Percentiles rank a stretch among this genome's conserved stretches.
phyloP scores from a whole-genome alignment of 2,329 filamentous ascomycete species.

The Botrytis byssoidea region DNA sequence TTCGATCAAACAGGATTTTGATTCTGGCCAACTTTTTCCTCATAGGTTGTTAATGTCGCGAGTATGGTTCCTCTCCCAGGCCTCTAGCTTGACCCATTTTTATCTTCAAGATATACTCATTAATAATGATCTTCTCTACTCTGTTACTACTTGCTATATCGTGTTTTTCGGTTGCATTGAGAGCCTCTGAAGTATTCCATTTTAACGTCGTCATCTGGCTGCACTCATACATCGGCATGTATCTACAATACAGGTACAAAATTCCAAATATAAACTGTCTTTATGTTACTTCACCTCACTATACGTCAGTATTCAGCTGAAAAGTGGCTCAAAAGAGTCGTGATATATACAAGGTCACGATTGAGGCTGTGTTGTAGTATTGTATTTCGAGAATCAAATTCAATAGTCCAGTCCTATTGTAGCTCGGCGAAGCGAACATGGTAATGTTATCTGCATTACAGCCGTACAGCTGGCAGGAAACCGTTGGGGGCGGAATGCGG shows the following conservation, averaged over 20 bases:
- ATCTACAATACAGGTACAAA: neutral
- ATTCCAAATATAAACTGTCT: slow-evolving; percentile 1
- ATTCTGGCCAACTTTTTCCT: neutral
- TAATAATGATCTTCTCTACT: neutral
- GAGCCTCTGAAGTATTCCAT: neutral
- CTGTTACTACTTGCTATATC: neutral
- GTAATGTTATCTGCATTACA: slow-evolving; percentile 3
- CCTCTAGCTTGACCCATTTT: neutral
- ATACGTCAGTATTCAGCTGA: slow-evolving; percentile 11
- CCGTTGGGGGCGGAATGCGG: slow-evolving; percentile 17
- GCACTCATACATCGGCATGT: neutral
- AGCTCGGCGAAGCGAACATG: slow-evolving; percentile 3
- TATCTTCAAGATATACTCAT: neutral
- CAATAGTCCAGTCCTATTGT: slow-evolving; percentile 10
- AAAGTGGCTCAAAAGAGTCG: neutral
- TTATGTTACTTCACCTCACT: neutral
- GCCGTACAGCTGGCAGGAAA: slow-evolving; percentile 4
- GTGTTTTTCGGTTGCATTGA: neutral
- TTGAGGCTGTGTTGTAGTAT: slow-evolving; percentile 20
- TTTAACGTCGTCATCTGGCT: neutral
- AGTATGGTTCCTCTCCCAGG: neutral
- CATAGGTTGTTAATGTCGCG: neutral
- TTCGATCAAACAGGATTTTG: neutral
- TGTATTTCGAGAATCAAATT: slow-evolving; percentile 5
- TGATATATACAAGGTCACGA: slow-evolving; percentile 11